These are phyloP conservation scores for Penicillium cosmopolitanum DNA, from an alignment of 495 filamentous ascomycete species.

Conservation along the genomic window DNA sequence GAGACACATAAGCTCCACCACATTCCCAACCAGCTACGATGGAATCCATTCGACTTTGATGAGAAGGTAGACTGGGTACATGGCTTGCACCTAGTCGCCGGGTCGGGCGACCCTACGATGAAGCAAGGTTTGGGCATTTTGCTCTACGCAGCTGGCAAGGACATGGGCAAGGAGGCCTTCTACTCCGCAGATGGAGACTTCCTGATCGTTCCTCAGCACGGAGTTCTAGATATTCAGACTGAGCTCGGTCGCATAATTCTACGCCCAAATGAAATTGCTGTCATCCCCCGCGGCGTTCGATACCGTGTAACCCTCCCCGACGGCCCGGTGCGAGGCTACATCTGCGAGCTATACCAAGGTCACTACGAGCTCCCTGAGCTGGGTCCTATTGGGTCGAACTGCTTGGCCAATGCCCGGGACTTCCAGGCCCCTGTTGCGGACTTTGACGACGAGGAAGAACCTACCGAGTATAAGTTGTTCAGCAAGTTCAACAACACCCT, in stretches of 20 bases:
- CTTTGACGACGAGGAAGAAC: slow-evolving; percentile 64
- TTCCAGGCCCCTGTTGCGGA: slow-evolving; percentile 82
- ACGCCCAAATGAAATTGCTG: slow-evolving; percentile 84
- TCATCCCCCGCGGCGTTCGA: slow-evolving; percentile 79
- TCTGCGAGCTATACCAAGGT: slow-evolving; percentile 83
- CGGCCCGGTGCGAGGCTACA: slow-evolving; percentile 77
- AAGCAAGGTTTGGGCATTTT: slow-evolving; percentile 83
- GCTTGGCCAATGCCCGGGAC: slow-evolving; percentile 85
- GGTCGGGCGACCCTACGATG: slow-evolving; percentile 79
- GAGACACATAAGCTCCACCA: slow-evolving; percentile 59
- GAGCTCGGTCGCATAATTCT: slow-evolving; percentile 83
- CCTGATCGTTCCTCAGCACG: slow-evolving; percentile 82
- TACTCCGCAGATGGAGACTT: slow-evolving; percentile 93
- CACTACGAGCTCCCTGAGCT: slow-evolving; percentile 87
- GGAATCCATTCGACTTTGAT: slow-evolving; percentile 86
- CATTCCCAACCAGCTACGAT: slow-evolving; percentile 86
- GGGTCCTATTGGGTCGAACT: slow-evolving; percentile 85
- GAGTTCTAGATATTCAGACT: slow-evolving; percentile 81
- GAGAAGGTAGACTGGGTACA: slow-evolving; percentile 77
- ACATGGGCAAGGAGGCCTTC: slow-evolving; percentile 79
- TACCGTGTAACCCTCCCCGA: slow-evolving; percentile 71
- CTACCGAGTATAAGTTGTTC: slow-evolving; percentile 59
- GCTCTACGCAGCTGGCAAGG: slow-evolving; percentile 78
- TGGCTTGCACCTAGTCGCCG: slow-evolving; percentile 75
- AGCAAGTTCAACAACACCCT: slow-evolving; percentile 82